phyloP scores from a whole-genome alignment of 192 early-diverging fungal species.

The Kappamyces sp. region DNA sequence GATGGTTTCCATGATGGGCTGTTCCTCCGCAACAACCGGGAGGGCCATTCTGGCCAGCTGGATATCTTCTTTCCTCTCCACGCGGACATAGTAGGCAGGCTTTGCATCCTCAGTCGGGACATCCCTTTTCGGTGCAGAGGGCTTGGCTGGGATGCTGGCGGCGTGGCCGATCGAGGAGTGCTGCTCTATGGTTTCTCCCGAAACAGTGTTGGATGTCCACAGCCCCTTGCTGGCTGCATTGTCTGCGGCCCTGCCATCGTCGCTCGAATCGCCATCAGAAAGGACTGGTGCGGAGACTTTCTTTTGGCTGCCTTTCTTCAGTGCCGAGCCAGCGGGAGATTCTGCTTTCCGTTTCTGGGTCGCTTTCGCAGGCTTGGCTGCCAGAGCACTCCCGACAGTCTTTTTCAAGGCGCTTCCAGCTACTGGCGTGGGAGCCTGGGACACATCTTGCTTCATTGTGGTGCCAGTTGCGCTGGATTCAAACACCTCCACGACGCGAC shows the following conservation, averaged over 20 bases:
- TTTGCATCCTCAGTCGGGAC: background rate
- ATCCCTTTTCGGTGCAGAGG: slow-evolving; percentile 5
- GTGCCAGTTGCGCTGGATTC: slow-evolving; percentile 16
- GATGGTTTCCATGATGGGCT: slow-evolving; percentile 97
- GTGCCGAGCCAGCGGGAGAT: slow-evolving; percentile 14
- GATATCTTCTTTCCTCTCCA: slow-evolving; percentile 68
- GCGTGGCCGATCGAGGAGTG: background rate
- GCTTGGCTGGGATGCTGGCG: background rate
- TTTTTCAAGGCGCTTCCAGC: slow-evolving; percentile 39
- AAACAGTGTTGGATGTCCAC: slow-evolving; percentile 36
- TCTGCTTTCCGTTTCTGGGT: slow-evolving; percentile 29
- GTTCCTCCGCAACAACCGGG: slow-evolving; percentile 91
- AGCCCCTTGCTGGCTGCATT: slow-evolving; percentile 2
- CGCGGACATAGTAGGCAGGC: slow-evolving; percentile 47
- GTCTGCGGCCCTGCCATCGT: slow-evolving; percentile 8
- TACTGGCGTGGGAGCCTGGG: slow-evolving; percentile 15
- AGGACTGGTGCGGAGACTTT: slow-evolving; percentile 17
- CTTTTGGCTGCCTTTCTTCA: slow-evolving; percentile 28
- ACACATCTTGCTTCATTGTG: slow-evolving; percentile 9
- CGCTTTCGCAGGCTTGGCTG: slow-evolving; percentile 5
- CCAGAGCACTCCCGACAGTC: slow-evolving; percentile 20
- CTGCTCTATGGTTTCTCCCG: slow-evolving; percentile 23
- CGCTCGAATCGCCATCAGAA: slow-evolving; percentile 18
- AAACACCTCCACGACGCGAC: slow-evolving; percentile 15
- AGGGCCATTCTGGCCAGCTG: slow-evolving; percentile 71